phyloP scores from a whole-genome alignment of 2,329 filamentous ascomycete species.

The Cladosporium phlei region DNA sequence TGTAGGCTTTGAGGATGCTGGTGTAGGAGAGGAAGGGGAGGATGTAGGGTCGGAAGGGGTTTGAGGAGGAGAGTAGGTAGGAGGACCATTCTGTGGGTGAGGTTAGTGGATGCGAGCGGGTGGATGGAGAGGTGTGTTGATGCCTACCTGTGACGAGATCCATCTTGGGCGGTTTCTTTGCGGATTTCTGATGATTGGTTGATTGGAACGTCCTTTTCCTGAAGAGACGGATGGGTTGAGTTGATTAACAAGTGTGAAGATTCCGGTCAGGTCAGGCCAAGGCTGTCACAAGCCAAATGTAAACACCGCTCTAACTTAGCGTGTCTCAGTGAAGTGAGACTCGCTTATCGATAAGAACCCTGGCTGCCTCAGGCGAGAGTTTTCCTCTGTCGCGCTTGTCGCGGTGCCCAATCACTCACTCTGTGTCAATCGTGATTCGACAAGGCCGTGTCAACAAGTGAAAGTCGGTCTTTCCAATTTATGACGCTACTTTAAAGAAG shows the following conservation, averaged over 20 bases:
- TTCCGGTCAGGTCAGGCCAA: no score
- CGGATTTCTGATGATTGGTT: neutral
- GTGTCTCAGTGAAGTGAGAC: neutral
- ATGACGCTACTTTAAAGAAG: no score
- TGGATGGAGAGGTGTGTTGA: neutral
- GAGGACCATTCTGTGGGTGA: slow-evolving; percentile 29
- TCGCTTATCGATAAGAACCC: neutral
- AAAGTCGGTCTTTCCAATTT: no score
- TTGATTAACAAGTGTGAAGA: no score
- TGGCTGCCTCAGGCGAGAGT: neutral
- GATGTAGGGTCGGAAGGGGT: slow-evolving; percentile 16
- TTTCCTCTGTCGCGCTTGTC: neutral
- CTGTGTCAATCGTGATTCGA: slow-evolving; percentile 5
- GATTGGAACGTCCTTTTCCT: neutral
- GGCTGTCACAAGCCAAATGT: no score
- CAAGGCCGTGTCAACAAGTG: slow-evolving; percentile 3
- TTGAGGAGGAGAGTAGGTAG: slow-evolving; percentile 24
- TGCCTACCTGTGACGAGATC: slow-evolving; percentile 28
- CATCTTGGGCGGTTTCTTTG: slow-evolving; percentile 19
- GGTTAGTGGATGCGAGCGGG: slow-evolving; percentile 13
- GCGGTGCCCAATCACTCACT: neutral
- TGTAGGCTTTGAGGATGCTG: slow-evolving; percentile 22
- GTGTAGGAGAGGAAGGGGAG: slow-evolving; percentile 17
- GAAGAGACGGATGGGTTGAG: no score
- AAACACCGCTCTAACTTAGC: no score